Evolutionary conservation across 148 eudicot genomes (phyloP).

Genomic region (Chenopodium berlandieri): DNA sequence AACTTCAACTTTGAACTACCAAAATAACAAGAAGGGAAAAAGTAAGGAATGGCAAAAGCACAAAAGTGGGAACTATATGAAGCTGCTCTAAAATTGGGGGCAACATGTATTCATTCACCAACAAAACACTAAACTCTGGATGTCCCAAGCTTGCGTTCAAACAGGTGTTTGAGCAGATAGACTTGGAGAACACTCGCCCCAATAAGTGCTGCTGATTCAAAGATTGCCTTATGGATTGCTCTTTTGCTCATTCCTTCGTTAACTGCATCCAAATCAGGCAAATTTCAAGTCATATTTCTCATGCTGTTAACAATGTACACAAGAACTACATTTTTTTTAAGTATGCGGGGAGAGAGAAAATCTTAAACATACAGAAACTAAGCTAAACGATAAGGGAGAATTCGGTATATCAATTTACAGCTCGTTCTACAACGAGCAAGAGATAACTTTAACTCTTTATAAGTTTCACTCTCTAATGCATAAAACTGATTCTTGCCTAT

Average conservation of each 20-base stretch:
- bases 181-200: conserved; percentile 73
- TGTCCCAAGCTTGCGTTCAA: conserved; percentile 59
- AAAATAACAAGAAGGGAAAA: background rate
- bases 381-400: background rate
- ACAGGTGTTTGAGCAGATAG: conserved; percentile 61
- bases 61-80: background rate
- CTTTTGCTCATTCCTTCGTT: conserved; percentile 66
- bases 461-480: background rate
- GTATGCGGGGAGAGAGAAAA: background rate
- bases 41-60: background rate
- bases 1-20: background rate
- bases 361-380: background rate
- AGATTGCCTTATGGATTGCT: conserved; percentile 66
- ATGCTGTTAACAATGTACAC: background rate
- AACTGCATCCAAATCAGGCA: conserved; percentile 39
- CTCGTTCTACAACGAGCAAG: background rate
- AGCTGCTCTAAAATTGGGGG: background rate
- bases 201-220: conserved; percentile 63
- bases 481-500: background rate
- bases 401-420: background rate
- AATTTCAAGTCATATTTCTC: background rate
- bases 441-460: too few relatives aligned
- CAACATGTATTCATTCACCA: background rate
- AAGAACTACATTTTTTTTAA: background rate
- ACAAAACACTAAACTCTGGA: conserved; percentile 47